A percentile compares a stretch with the other conserved stretches of the same genome.
These are phyloP conservation scores for Zymoseptoria pseudotritici DNA, from an alignment of 2,329 filamentous ascomycete genomes.

Conservation along the genomic window DNA sequence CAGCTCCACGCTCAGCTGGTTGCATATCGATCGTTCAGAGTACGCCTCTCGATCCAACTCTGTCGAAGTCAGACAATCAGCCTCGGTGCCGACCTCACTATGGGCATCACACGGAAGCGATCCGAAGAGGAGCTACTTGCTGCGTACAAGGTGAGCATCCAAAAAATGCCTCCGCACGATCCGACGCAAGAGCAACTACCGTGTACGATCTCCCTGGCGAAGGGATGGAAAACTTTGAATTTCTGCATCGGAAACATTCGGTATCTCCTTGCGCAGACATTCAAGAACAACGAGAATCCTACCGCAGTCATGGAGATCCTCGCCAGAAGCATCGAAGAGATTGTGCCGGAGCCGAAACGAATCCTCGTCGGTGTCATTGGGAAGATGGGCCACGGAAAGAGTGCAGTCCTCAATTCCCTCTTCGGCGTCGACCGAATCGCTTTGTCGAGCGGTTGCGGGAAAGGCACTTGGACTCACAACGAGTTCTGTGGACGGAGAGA, in stretches of 20 bases:
- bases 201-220: background rate
- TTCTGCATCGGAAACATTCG: background rate
- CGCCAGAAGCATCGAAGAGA: background rate
- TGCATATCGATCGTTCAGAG: too few relatives aligned
- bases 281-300: background rate
- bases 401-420: slow-evolving; percentile 19
- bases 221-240: background rate
- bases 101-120: too few relatives aligned
- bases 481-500: too few relatives aligned
- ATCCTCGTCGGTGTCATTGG: background rate
- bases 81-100: too few relatives aligned
- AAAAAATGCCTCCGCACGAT: background rate
- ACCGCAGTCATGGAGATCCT: background rate
- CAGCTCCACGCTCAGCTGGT: too few relatives aligned
- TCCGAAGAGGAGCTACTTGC: too few relatives aligned
- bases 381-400: slow-evolving; percentile 11
- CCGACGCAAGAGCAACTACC: background rate
- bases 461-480: background rate
- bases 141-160: background rate
- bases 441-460: slow-evolving; percentile 12
- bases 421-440: slow-evolving; percentile 16
- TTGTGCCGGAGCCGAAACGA: background rate
- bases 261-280: background rate
- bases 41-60: too few relatives aligned
- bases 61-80: too few relatives aligned